Conservation (phyloP, 169 alveolate species). For the Plasmodium gonderi region DNA sequence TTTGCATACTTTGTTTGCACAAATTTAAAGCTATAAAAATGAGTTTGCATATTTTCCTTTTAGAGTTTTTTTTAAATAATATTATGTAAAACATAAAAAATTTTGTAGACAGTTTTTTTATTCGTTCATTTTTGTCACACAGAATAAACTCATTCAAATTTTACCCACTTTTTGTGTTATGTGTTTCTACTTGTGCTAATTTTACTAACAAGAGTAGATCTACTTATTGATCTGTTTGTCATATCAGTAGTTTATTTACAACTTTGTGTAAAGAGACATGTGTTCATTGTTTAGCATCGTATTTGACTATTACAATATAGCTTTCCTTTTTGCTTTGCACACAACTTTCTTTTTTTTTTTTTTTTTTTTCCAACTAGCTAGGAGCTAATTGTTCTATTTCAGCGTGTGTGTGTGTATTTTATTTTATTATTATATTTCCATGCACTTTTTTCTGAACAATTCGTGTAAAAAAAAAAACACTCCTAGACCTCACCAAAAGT, state of each 20-base stretch:
- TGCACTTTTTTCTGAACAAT: background rate
- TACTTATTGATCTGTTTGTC: background rate
- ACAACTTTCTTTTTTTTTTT: background rate
- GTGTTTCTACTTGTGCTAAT: background rate
- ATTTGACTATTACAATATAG: background rate
- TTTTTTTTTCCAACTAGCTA: background rate
- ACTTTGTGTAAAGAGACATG: background rate
- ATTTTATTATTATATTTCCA: too few relatives aligned
- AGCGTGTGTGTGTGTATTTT: background rate
- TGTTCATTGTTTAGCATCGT: background rate
- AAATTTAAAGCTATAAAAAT: background rate
- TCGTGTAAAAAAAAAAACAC: background rate
- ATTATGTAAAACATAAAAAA: background rate
- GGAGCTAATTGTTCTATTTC: background rate
- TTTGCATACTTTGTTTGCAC: background rate
- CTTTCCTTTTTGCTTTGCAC: background rate
- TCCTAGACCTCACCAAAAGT: too few relatives aligned
- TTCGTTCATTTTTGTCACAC: background rate
- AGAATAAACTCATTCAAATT: background rate
- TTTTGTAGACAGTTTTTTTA: background rate
- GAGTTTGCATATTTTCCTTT: background rate
- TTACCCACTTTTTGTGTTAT: background rate
- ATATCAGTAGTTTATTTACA: background rate
- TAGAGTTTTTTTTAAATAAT: background rate
- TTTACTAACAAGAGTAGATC: background rate